Evolutionary conservation across 352 stramenopile species (phyloP).

Genomic region (Phytophthora megakarya): DNA sequence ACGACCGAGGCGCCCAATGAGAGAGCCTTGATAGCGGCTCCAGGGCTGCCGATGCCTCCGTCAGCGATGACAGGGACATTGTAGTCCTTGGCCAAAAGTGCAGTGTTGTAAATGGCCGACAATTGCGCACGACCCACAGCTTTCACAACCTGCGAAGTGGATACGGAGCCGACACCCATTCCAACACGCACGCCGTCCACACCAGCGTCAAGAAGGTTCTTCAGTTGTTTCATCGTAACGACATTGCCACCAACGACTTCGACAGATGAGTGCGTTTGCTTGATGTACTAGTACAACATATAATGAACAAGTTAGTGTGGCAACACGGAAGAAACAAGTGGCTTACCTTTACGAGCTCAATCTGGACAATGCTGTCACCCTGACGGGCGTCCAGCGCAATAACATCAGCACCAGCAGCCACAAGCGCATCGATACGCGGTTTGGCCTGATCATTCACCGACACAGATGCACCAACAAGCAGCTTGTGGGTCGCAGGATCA

Average conservation of each 20-base stretch:
- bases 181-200: slow-evolving; percentile 98
- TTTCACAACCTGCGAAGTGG: slow-evolving; percentile 99
- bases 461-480: slow-evolving; percentile 96
- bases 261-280: slow-evolving; percentile 86
- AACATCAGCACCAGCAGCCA: slow-evolving; percentile 95
- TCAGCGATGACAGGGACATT: slow-evolving; percentile 98
- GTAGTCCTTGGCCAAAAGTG: slow-evolving; percentile 92
- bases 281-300: slow-evolving; percentile 82
- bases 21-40: slow-evolving; percentile 98
- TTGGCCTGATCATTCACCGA: slow-evolving; percentile 94
- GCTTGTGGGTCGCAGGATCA: slow-evolving; percentile 92
- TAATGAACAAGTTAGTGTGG: slow-evolving; percentile 9
- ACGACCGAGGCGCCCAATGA: slow-evolving; percentile 95
- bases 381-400: slow-evolving; percentile 98
- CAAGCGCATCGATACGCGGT: slow-evolving; percentile 83
- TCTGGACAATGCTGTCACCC: slow-evolving; percentile 93
- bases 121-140: slow-evolving; percentile 97
- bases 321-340: neutral
- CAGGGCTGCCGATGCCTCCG: slow-evolving; percentile 96
- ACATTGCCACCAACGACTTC: slow-evolving; percentile 99
- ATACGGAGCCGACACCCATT: slow-evolving; percentile 99
- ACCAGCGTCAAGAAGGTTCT: slow-evolving; percentile 96
- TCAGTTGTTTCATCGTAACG: slow-evolving; percentile 95
- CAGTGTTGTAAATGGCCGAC: slow-evolving; percentile 98
- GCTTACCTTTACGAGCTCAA: slow-evolving; percentile 63